Evolutionary conservation across 83 land plant genomes (phyloP), one percentile per base, ranked within the genome.

Genomic region (Thuja plicata): DNA sequence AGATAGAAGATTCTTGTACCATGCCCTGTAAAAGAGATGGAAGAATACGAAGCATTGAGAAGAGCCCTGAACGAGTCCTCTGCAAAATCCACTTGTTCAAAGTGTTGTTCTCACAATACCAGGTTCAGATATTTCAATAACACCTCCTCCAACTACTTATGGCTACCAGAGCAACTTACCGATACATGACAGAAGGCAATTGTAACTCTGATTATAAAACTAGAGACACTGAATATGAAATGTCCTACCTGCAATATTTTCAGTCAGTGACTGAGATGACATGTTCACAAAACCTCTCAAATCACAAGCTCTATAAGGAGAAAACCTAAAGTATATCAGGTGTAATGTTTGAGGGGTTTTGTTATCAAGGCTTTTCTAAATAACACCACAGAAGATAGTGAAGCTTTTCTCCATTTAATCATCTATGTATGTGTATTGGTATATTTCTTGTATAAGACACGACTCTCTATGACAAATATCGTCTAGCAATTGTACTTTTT

Each of bases 101-200:
- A 41, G 3, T 41, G 43, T 3, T 3, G 3, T 41, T 41, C 43
- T 41, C 43, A 41, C 43, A 41, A 41, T 41, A 41, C 43, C 43
- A 41, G 43, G 43, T 41, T 41, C 43, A 41, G 43, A 41, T 41
- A 41, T 41, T 41, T 41, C 3, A 41, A 41, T 41, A 41, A 41
- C 43, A 41, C 2, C 43, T 41, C 3, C 43, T 41, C 43, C 43
- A 41, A 41, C 1, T 41, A n/a, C n/a, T n/a, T 73, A 92, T 37
- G n/a, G 79, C 32, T 7, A 92, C 86, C 78, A 92, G 62, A 34
- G 91, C 86, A 48, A 90, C 91, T 89, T 92, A 83, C 93, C 93
- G 90, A 76, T 90, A 90, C 89, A 87, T 74, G 34, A 66, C 83
- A n/a, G 80, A 78, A 84, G 66, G 93, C 91, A 50, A 92, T 90